Evolutionary conservation across 192 early-diverging fungal species (phyloP).

Genomic region (Coemansia furcata): DNA sequence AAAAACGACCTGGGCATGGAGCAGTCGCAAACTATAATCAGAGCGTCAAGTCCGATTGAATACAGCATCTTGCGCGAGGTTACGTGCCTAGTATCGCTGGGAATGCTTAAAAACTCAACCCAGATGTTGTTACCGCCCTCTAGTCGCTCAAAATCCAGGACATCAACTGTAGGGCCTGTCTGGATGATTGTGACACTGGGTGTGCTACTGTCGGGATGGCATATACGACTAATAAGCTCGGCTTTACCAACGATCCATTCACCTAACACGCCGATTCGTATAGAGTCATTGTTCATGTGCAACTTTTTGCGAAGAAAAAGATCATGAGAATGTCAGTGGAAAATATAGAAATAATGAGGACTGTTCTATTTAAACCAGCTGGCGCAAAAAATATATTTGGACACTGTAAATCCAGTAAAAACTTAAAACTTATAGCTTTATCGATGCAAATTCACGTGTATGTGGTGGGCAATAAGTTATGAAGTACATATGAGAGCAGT

Average conservation of each 20-base stretch:
- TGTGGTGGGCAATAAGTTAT: too few species aligned
- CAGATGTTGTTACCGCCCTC: conserved; percentile 11
- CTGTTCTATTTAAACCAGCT: too few species aligned
- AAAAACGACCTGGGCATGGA: conserved; percentile 25
- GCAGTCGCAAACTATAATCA: conserved; percentile 45
- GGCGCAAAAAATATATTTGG: too few species aligned
- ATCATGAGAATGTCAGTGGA: neutral
- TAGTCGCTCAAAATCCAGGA: conserved; percentile 23
- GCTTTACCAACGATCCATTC: conserved; percentile 36
- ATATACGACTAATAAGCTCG: conserved; percentile 43
- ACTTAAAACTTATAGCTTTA: too few species aligned
- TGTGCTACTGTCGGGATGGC: conserved; percentile 12
- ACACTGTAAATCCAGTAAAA: too few species aligned
- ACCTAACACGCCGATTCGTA: conserved; percentile 45
- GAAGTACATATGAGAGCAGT: too few species aligned
- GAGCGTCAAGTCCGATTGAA: conserved; percentile 30
- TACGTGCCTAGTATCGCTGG: conserved; percentile 42
- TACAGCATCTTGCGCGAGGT: conserved; percentile 49
- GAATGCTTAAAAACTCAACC: conserved; percentile 44
- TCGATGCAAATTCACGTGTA: too few species aligned
- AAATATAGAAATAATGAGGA: neutral
- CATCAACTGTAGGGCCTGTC: conserved; percentile 33
- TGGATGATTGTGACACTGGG: conserved; percentile 1
- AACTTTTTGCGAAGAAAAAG: neutral
- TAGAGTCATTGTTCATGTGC: conserved; percentile 35